phyloP scores from a whole-genome alignment of 1,139 yeast species.

The Yamadazyma friedrichii region DNA sequence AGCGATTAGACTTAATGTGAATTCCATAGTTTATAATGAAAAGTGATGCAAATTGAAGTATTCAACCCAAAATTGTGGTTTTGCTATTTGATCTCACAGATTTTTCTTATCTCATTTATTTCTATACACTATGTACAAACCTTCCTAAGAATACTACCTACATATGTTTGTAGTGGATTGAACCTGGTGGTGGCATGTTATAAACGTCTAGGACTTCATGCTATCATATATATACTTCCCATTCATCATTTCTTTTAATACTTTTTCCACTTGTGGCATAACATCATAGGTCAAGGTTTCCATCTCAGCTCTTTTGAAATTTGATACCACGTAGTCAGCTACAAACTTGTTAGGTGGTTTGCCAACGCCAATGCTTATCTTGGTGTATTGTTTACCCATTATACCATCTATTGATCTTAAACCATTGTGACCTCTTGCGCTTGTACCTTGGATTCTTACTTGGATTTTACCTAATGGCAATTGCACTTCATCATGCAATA shows the following conservation, averaged over 20 bases:
- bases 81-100: neutral
- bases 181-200: too few relatives aligned
- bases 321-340: conserved; percentile 59
- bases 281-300: conserved; percentile 31
- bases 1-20: conserved; percentile 35
- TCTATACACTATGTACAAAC: too few relatives aligned
- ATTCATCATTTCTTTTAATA: conserved; percentile 33
- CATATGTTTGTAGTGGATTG: too few relatives aligned
- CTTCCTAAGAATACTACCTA: too few relatives aligned
- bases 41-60: neutral
- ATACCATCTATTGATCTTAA: conserved; percentile 51
- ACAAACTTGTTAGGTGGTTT: conserved; percentile 53
- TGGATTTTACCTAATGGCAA: conserved; percentile 63
- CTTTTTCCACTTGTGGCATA: conserved; percentile 35
- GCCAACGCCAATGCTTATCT: conserved; percentile 74
- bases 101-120: too few relatives aligned
- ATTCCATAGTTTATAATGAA: conserved; percentile 41
- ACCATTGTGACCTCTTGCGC: conserved; percentile 82
- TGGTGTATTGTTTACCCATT: conserved; percentile 47
- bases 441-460: conserved; percentile 52
- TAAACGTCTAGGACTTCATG: too few relatives aligned
- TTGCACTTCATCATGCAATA: conserved; percentile 77
- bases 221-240: conserved; percentile 31
- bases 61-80: neutral
- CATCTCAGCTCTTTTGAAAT: conserved; percentile 38